Conservation (phyloP, 768 basidiomycete species). For the Amanita molliuscula region DNA sequence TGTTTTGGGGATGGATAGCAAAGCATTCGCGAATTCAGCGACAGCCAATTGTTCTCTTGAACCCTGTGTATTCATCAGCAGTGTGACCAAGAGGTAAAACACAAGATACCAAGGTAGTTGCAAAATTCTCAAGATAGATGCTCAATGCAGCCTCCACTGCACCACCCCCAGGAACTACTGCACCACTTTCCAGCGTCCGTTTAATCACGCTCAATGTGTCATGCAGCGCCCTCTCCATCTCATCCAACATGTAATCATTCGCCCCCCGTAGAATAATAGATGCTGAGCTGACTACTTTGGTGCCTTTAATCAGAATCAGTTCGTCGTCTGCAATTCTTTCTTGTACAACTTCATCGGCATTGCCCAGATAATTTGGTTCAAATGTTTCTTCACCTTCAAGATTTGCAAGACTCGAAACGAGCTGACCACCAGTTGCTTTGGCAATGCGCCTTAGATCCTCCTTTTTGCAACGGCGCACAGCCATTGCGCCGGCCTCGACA, state of each 20-base stretch:
- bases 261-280: slow-evolving; percentile 94
- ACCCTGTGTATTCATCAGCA: slow-evolving; percentile 43
- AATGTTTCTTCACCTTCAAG: slow-evolving; percentile 98
- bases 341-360: slow-evolving; percentile 92
- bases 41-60: slow-evolving; percentile 98
- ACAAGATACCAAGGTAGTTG: slow-evolving; percentile 79
- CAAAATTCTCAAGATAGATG: slow-evolving; percentile 98
- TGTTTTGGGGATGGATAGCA: slow-evolving; percentile 93
- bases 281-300: slow-evolving; percentile 88
- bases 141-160: slow-evolving; percentile 95
- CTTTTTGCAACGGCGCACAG: slow-evolving; percentile 93
- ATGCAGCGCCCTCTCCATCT: slow-evolving; percentile 97
- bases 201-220: slow-evolving; percentile 94
- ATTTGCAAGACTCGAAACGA: slow-evolving; percentile 89
- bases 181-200: slow-evolving; percentile 90
- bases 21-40: slow-evolving; percentile 92
- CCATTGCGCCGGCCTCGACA: slow-evolving; percentile 98
- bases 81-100: neutral
- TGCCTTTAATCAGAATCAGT: slow-evolving; percentile 94
- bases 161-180: slow-evolving; percentile 94
- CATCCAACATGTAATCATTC: slow-evolving; percentile 98
- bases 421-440: slow-evolving; percentile 90
- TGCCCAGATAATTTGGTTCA: slow-evolving; percentile 83
- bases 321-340: slow-evolving; percentile 99
- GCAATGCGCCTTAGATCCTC: slow-evolving; percentile 97